These are phyloP conservation scores for Candida verbasci DNA, from an alignment of 805 yeast species.

Conservation along the genomic window DNA sequence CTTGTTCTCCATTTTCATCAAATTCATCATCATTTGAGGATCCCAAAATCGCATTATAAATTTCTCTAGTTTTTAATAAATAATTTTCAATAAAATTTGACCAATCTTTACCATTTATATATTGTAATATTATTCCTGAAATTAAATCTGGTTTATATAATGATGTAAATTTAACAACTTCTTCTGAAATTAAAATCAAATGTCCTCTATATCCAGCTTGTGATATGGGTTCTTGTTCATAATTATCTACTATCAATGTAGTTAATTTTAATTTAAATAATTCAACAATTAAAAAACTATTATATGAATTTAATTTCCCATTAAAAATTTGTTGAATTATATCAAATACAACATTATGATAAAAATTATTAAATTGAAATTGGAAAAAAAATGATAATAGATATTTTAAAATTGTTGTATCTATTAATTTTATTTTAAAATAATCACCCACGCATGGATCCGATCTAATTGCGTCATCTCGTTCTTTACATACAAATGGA, in stretches of 20 bases:
- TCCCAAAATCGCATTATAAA: conserved; percentile 55
- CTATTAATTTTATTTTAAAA: conserved; percentile 77
- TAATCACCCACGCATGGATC: conserved; percentile 81
- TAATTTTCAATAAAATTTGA: conserved; percentile 46
- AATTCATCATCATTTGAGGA: conserved; percentile 24
- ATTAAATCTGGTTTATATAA: conserved; percentile 57
- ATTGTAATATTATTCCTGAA: conserved; percentile 48
- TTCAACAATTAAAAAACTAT: conserved; percentile 45
- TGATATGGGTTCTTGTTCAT: conserved; percentile 33
- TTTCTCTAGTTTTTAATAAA: conserved; percentile 48
- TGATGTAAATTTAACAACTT: conserved; percentile 82
- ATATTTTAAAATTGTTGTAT: conserved; percentile 61
- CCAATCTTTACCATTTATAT: conserved; percentile 47
- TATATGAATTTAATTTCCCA: conserved; percentile 87
- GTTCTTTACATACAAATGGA: conserved; percentile 37
- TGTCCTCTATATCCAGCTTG: conserved; percentile 98
- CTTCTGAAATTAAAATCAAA: conserved; percentile 87
- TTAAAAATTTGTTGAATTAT: conserved; percentile 90
- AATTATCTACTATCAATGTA: conserved; percentile 21
- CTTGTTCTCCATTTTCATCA: conserved; percentile 35
- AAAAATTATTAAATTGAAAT: conserved; percentile 95
- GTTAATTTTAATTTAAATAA: conserved; percentile 21
- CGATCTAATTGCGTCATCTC: conserved; percentile 34
- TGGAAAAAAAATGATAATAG: conserved; percentile 73
- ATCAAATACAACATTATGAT: conserved; percentile 97